Conservation (phyloP, 139 green algal species). For the Chlorella vulgaris region DNA sequence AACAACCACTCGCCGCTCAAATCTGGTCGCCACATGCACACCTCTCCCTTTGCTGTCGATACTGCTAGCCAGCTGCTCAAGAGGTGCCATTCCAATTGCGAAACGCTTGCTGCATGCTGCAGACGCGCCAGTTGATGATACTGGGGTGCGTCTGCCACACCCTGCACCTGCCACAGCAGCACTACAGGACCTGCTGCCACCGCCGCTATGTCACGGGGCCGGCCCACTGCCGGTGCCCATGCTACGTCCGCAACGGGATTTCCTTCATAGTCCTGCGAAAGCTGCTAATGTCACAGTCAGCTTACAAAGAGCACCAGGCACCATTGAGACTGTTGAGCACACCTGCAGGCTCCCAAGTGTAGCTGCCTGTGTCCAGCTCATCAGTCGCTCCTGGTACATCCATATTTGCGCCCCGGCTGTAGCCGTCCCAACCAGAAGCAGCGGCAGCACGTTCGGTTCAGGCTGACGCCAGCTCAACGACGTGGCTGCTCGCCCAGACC, state of each 20-base stretch:
- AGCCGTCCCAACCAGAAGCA: constrained; percentile 35
- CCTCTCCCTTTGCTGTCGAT: constrained; percentile 33
- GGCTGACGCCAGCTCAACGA: constrained; percentile 14
- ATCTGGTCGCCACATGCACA: constrained; percentile 51
- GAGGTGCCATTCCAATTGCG: constrained; percentile 46
- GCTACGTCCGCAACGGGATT: constrained; percentile 24
- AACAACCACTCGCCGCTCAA: constrained; percentile 48
- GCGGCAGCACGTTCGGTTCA: constrained; percentile 17
- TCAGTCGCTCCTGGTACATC: constrained; percentile 25
- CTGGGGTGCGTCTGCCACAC: constrained; percentile 30
- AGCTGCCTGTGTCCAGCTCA: constrained; percentile 30
- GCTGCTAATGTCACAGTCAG: not conserved
- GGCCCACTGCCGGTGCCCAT: constrained; percentile 40
- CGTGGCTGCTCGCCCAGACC: not conserved
- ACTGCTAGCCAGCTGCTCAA: constrained; percentile 53
- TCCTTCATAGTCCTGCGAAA: constrained; percentile 8
- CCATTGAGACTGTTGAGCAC: not conserved
- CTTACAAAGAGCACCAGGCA: not conserved
- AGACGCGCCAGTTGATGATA: constrained; percentile 34
- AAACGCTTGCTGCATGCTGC: constrained; percentile 32
- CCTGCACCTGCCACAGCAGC: constrained; percentile 31
- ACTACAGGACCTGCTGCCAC: constrained; percentile 29
- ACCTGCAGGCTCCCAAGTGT: constrained; percentile 18
- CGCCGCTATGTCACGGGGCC: constrained; percentile 35
- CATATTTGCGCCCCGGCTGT: constrained; percentile 25